Evolutionary conservation across 2,329 filamentous ascomycete species (phyloP), one percentile per base, ranked within the genome.

Genomic region (Alternaria atra): DNA sequence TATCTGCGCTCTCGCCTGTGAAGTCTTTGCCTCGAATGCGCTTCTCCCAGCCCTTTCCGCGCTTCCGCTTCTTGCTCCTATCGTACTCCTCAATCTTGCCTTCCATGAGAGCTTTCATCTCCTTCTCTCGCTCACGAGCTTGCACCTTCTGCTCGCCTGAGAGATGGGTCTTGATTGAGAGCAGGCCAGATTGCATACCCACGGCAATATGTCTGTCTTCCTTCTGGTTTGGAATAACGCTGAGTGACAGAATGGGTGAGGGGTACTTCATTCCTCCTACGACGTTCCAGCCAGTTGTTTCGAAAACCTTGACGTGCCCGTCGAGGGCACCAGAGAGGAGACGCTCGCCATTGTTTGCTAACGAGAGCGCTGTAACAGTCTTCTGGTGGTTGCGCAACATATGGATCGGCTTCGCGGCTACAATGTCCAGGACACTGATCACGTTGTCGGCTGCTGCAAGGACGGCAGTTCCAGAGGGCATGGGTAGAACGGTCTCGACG

Each of bases 241-340:
- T 87, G 60, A 98, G 86, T 9, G 93, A 91, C 12, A 99, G 87
- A 59, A 99, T 91, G 1, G 95, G 95, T 2, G 93, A 91, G 5
- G 93, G 90, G 80, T 98, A 99, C 81, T 98, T 99, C 62, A 91
- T 89, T 52, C 92, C 94, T 39, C 92, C 91, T n/a, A 98, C 94
- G 7, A 98, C 92, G 75, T 97, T 97, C 95, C 95, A 99, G 52
- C 88, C 90, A 1, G 89, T 90, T 1, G 94, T 97, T 80, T 98
- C 94, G 73, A 97, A 98, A 39, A 99, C 89, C 81, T 99, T 99
- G 81, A 98, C 90, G 80, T 98, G 95, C 9, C 95, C 96, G 78
- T 99, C 95, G 46, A 99, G 85, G 20, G 90, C 93, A 79, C 93
- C 95, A 66, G 90, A 94, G 55, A 99, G 87, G 58, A 99, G 85